Evolutionary conservation across 2,329 filamentous ascomycete genomes (phyloP), one percentile per base, ranked within the genome.

Genomic region (Phaeoacremonium minimum): DNA sequence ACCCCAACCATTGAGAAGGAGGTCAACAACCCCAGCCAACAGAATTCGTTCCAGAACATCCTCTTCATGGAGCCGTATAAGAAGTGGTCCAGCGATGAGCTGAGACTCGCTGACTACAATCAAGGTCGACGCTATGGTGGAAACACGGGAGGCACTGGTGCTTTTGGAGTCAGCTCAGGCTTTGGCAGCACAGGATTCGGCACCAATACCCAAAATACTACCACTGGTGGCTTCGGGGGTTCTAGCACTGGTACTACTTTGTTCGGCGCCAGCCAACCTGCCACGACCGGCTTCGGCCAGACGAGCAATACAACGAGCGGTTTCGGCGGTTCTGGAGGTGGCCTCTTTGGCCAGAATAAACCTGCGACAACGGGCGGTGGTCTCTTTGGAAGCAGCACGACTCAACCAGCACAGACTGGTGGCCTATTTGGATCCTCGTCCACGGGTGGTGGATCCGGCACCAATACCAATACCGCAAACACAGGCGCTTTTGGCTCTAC

Each of bases 61-160:
- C 67, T 83, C 15, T 89, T 91, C 58, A 83, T 85, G 63, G 80
- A 83, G 16, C 77, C 84, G 2, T 94, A 91, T 66, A 83, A 82
- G 59, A 94, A 93, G 57, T 97, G 85, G 69, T 96, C 91, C 8
- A 78, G 87, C n/a, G 93, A 87, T 51, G 84, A 93, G 59, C 64
- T 93, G 36, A 75, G 87, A 53, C 63, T 95, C 43, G 87, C 80
- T 31, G 93, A 98, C 61, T 98, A 98, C 58, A 77, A 83, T 41
- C 85, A 90, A 60, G 90, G 90, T 34, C 81, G 90, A 41, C 83
- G 84, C 36, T 87, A 78, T 56, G 93, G 90, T 20, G 93, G 90
- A 19, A 95, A 91, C 60, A 75, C 77, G 29, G 87, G 84, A 43
- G 88, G 87, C 18, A 85, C 89, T 46, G 89, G 89, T 40, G 86